Evolutionary conservation across 2,329 filamentous ascomycete genomes (phyloP).

Genomic region (Dactylellina sp.): DNA sequence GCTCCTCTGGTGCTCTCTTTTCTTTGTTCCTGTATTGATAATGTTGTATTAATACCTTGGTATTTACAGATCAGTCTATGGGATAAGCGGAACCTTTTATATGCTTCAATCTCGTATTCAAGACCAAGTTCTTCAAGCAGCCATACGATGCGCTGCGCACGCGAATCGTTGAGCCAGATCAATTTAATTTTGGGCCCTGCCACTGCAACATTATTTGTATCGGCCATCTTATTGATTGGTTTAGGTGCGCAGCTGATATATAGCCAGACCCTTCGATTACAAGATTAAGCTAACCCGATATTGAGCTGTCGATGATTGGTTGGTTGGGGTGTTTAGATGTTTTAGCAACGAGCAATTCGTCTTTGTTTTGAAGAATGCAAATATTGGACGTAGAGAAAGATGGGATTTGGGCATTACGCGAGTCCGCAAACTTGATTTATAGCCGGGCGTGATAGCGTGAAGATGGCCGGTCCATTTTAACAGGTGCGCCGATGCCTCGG

Average conservation of each 20-base stretch:
- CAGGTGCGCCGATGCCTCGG: conserved; percentile 9
- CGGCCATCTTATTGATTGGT: conserved; percentile 23
- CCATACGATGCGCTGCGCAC: conserved; percentile 85
- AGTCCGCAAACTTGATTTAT: conserved; percentile 6
- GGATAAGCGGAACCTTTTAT: conserved; percentile 70
- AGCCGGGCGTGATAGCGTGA: not conserved
- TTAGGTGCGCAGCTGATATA: not conserved
- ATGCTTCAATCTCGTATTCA: conserved; percentile 82
- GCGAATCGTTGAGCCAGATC: conserved; percentile 83
- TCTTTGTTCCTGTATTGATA: conserved; percentile 64
- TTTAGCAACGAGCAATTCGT: not conserved
- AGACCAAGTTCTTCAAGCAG: conserved; percentile 84
- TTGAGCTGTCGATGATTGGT: too few species aligned
- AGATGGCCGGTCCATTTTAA: conserved; percentile 5
- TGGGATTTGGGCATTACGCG: not conserved
- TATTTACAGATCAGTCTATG: not conserved
- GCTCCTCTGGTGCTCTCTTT: conserved; percentile 77
- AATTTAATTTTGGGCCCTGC: conserved; percentile 37
- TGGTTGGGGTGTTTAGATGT: not conserved
- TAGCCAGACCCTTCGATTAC: not conserved
- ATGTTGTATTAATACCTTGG: not conserved
- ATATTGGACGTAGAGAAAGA: not conserved
- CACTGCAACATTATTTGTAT: not conserved
- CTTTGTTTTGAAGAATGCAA: not conserved
- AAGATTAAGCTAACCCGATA: too few species aligned